phyloP scores from a whole-genome alignment of 148 eudicot species.

The Nepenthes mirabilis region DNA sequence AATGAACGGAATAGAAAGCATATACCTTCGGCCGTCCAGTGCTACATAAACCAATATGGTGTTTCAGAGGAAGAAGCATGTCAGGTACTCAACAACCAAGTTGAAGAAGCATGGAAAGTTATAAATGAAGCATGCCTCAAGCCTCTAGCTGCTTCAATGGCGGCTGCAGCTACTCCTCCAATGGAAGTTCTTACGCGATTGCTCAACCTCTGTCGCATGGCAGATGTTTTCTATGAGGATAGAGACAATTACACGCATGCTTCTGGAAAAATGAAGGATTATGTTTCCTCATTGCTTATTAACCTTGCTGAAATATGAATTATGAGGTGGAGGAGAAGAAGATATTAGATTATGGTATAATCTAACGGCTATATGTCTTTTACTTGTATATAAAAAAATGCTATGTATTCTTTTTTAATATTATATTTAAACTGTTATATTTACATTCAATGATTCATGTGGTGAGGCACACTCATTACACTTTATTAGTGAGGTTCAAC shows the following conservation, averaged over 20 bases:
- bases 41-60: constrained; percentile 29
- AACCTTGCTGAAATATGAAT: neutral
- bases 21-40: constrained; percentile 25
- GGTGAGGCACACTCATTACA: no score
- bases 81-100: constrained; percentile 9
- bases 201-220: constrained; percentile 22
- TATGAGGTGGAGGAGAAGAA: no score
- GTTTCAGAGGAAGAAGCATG: constrained; percentile 20
- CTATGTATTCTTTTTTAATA: no score
- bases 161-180: no score
- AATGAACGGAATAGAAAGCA: constrained; percentile 25
- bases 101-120: constrained; percentile 32
- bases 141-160: constrained; percentile 14
- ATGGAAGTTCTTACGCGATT: constrained; percentile 20
- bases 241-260: constrained; percentile 15
- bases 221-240: constrained; percentile 24
- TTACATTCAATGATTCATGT: no score
- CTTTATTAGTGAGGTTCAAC: no score
- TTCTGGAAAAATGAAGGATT: neutral
- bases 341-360: no score
- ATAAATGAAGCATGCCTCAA: constrained; percentile 24
- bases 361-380: no score
- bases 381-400: no score
- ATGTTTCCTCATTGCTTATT: neutral
- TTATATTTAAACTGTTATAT: no score